These are phyloP conservation scores for Luvunga scandens DNA, from an alignment of 345 rosid species.

Conservation along the genomic window DNA sequence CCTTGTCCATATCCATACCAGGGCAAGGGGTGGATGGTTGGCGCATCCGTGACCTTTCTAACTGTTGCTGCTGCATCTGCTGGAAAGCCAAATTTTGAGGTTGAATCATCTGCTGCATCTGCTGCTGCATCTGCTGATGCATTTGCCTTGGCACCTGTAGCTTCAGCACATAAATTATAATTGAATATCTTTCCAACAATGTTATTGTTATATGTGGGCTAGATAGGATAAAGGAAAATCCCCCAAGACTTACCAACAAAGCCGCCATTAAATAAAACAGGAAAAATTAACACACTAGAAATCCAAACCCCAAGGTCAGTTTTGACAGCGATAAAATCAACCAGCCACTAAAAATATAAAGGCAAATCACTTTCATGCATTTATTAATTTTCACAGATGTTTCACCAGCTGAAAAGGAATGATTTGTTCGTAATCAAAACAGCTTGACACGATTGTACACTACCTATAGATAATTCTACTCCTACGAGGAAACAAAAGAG, in stretches of 20 bases:
- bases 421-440: not conserved
- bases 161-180: constrained; percentile 20
- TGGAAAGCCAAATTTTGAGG: constrained; percentile 48
- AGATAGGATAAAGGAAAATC: not conserved
- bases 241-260: not conserved
- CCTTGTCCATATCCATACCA: constrained; percentile 68
- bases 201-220: not conserved
- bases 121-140: constrained; percentile 84
- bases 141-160: constrained; percentile 65
- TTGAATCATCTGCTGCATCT: constrained; percentile 72
- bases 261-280: not conserved
- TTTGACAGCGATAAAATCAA: not conserved
- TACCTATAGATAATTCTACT: not conserved
- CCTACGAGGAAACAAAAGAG: not conserved
- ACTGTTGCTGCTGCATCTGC: constrained; percentile 45
- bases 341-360: not conserved
- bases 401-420: not conserved
- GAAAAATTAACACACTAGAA: not conserved
- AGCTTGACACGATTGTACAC: not conserved
- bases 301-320: not conserved
- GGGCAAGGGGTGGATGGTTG: constrained; percentile 59
- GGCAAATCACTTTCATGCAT: not conserved
- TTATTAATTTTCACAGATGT: constrained; percentile 2
- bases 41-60: constrained; percentile 62
- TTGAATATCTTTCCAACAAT: not conserved